A percentile compares a stretch with the other conserved stretches of the same genome.
phyloP scores from a whole-genome alignment of 345 rosid genomes.

The Populus tremula region DNA sequence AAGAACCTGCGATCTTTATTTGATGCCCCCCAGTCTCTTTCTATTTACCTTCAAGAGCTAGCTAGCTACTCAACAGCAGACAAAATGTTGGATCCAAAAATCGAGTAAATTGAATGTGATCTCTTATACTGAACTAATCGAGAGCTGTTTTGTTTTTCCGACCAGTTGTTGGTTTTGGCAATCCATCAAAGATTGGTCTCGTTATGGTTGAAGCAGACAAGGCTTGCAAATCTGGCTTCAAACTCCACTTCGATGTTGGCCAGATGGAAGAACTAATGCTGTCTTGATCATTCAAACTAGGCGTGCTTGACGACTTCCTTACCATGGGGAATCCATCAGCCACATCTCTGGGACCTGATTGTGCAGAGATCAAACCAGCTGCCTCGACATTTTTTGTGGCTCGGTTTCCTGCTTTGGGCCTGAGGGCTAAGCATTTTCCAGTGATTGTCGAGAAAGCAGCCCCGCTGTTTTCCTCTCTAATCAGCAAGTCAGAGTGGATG shows the following conservation, averaged over 20 bases:
- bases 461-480: slow-evolving; percentile 18
- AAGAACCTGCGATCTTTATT: not conserved
- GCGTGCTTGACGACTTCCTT: slow-evolving; percentile 28
- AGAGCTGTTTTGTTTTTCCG: slow-evolving; percentile 32
- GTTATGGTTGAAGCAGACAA: slow-evolving; percentile 19
- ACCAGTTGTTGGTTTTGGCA: slow-evolving; percentile 23
- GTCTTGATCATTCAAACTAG: slow-evolving; percentile 21
- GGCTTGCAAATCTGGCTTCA: slow-evolving; percentile 27
- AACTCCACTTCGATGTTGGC: slow-evolving; percentile 18
- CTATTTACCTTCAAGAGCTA: slow-evolving; percentile 4
- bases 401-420: slow-evolving; percentile 19
- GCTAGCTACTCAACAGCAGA: not conserved
- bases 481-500: not conserved
- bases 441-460: slow-evolving; percentile 11
- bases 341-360: slow-evolving; percentile 14
- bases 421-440: slow-evolving; percentile 31
- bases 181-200: slow-evolving; percentile 31
- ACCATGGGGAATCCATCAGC: slow-evolving; percentile 4
- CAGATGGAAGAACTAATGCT: slow-evolving; percentile 9
- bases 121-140: slow-evolving; percentile 1
- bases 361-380: slow-evolving; percentile 18
- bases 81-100: slow-evolving; percentile 2
- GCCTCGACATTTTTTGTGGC: slow-evolving; percentile 16
- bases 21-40: not conserved
- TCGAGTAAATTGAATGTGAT: not conserved